These are phyloP conservation scores for Lactarius tabidus DNA, from an alignment of 768 basidiomycete species.

Conservation along the genomic window DNA sequence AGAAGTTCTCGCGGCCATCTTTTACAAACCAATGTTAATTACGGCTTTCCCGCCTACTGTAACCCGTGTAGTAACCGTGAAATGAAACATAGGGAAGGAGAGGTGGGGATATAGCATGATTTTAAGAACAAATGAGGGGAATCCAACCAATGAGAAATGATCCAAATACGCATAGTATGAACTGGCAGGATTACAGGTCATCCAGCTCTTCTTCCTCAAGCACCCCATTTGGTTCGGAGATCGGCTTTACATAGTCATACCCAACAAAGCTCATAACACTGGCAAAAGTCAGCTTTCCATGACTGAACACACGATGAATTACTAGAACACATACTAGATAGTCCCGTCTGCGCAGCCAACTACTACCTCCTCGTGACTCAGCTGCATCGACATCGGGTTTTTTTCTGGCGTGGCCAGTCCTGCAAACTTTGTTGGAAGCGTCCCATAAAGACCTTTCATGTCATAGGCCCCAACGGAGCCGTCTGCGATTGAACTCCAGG, in stretches of 20 bases:
- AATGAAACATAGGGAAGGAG: background rate
- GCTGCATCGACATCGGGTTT: constrained; percentile 92
- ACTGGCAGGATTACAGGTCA: background rate
- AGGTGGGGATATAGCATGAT: background rate
- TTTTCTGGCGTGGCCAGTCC: constrained; percentile 86
- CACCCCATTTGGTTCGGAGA: constrained; percentile 6
- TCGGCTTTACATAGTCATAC: constrained; percentile 45
- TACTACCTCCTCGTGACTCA: constrained; percentile 88
- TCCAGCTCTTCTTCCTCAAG: background rate
- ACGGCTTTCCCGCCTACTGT: background rate
- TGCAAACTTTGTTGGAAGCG: constrained; percentile 62
- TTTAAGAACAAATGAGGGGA: background rate
- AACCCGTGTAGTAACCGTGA: background rate
- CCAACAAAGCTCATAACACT: constrained; percentile 64
- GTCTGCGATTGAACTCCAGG: constrained; percentile 66
- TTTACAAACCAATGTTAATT: constrained; percentile 5
- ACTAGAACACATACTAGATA: constrained; percentile 63
- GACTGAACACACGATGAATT: background rate
- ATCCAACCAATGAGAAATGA: background rate
- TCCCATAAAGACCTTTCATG: constrained; percentile 57
- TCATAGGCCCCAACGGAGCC: constrained; percentile 33
- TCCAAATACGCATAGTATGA: background rate
- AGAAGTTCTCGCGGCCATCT: background rate
- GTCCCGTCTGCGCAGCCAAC: constrained; percentile 90
- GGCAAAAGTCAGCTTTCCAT: constrained; percentile 21